A percentile compares a stretch with the other conserved stretches of the same genome.
These are phyloP conservation scores for Clathrus columnatus DNA, from an alignment of 768 basidiomycete species.

Conservation along the genomic window DNA sequence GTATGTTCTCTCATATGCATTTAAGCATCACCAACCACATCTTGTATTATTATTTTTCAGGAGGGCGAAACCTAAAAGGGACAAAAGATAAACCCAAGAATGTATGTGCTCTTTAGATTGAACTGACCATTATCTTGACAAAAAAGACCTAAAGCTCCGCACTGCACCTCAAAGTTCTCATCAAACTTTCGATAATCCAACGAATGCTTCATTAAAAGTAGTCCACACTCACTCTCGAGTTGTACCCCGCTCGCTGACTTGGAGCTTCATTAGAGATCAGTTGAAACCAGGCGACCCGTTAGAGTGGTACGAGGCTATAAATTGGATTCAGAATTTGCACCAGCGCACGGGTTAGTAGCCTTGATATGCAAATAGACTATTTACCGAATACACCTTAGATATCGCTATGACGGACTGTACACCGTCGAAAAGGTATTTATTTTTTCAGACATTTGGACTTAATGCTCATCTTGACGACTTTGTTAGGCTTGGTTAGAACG, in stretches of 20 bases:
- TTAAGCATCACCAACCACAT: too few species aligned
- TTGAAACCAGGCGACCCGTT: conserved; percentile 73
- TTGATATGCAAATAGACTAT: neutral
- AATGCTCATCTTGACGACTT: conserved; percentile 4
- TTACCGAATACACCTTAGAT: conserved; percentile 33
- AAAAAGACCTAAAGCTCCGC: conserved; percentile 63
- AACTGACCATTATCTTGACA: too few species aligned
- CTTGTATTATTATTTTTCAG: conserved; percentile 24
- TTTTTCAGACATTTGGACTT: neutral
- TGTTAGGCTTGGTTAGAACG: conserved; percentile 66
- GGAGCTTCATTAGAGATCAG: conserved; percentile 45
- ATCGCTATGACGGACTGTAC: conserved; percentile 89
- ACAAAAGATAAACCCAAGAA: conserved; percentile 80
- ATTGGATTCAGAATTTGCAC: conserved; percentile 61
- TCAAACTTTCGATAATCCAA: conserved; percentile 67
- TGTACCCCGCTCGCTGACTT: neutral
- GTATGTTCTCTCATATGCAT: conserved; percentile 23
- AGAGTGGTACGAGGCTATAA: conserved; percentile 86
- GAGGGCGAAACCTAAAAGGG: conserved; percentile 81
- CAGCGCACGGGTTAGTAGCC: conserved; percentile 55
- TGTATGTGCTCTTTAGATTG: too few species aligned
- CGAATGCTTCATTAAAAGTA: conserved; percentile 64
- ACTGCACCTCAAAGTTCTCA: conserved; percentile 83
- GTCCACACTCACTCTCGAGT: neutral
- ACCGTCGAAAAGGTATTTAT: conserved; percentile 51